Conservation (phyloP, 202 grass and related monocot genomes). For the Hordeum pubiflorum region DNA sequence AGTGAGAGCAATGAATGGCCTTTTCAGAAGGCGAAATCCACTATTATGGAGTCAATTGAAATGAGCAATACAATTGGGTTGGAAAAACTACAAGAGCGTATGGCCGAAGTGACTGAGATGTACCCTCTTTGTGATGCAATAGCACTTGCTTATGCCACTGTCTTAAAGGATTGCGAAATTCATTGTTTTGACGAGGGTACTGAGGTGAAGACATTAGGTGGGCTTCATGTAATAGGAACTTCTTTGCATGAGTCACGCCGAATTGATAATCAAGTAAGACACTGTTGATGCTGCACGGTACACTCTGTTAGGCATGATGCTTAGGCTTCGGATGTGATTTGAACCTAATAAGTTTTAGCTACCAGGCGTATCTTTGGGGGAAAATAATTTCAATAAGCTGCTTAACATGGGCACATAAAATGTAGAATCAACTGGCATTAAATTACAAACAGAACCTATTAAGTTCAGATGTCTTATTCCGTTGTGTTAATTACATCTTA, state of each 20-base stretch:
- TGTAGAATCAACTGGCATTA: background rate
- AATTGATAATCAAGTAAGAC: constrained; percentile 97
- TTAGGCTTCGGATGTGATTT: background rate
- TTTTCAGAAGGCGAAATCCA: constrained; percentile 53
- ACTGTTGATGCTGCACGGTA: background rate
- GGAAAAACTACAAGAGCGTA: constrained; percentile 57
- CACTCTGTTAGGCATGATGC: background rate
- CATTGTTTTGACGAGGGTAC: constrained; percentile 78
- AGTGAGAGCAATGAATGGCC: constrained; percentile 63
- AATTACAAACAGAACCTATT: background rate
- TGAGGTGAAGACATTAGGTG: constrained; percentile 87
- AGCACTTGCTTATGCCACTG: constrained; percentile 62
- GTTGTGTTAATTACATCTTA: constrained; percentile 7
- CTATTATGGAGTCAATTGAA: constrained; percentile 73
- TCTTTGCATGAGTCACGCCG: constrained; percentile 91
- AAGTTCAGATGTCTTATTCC: background rate
- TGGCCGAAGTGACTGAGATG: constrained; percentile 50
- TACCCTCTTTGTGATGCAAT: constrained; percentile 72
- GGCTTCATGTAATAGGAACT: constrained; percentile 96
- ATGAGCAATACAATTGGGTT: constrained; percentile 59
- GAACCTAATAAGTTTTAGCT: background rate
- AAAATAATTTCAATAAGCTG: background rate
- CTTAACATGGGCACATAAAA: background rate
- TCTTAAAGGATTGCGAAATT: constrained; percentile 74
- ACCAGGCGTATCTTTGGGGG: background rate